These are phyloP conservation scores for Debaryomyces prosopidis DNA, from an alignment of 805 yeast species.

Conservation along the genomic window DNA sequence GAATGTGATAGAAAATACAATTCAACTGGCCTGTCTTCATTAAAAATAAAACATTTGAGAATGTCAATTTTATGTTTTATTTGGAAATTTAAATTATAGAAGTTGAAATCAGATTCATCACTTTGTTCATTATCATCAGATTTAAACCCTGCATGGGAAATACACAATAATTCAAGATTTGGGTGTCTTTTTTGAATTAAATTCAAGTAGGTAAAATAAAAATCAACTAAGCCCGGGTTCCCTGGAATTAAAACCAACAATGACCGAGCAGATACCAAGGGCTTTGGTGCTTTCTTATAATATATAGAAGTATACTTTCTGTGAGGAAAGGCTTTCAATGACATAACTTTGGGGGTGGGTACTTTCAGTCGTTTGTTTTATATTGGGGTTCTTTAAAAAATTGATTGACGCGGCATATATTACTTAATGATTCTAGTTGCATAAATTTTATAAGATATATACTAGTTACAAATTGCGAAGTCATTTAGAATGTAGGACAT, in stretches of 20 bases:
- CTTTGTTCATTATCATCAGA: constrained; percentile 4
- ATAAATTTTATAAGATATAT: too few species aligned
- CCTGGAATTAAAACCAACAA: constrained; percentile 69
- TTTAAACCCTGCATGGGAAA: constrained; percentile 65
- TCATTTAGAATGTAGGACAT: neutral
- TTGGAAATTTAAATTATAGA: constrained; percentile 53
- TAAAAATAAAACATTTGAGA: constrained; percentile 34
- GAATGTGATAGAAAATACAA: constrained; percentile 66
- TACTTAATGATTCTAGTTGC: too few species aligned
- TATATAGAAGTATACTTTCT: neutral
- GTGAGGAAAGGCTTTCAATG: neutral
- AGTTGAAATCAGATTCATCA: constrained; percentile 9
- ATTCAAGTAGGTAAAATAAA: constrained; percentile 56
- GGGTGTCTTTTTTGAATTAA: constrained; percentile 43
- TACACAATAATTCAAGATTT: constrained; percentile 52
- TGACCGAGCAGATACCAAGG: neutral
- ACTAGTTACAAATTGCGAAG: too few species aligned
- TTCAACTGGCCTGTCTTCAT: constrained; percentile 21
- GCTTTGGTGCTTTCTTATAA: neutral
- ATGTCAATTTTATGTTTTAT: constrained; percentile 56
- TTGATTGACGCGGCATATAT: too few species aligned
- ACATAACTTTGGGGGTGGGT: neutral
- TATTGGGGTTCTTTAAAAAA: too few species aligned
- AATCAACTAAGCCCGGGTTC: constrained; percentile 72
- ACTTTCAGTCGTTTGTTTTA: too few species aligned